Conservation (phyloP, 1,284 basidiomycete genomes). For the Cutaneotrichosporon cavernicola region DNA sequence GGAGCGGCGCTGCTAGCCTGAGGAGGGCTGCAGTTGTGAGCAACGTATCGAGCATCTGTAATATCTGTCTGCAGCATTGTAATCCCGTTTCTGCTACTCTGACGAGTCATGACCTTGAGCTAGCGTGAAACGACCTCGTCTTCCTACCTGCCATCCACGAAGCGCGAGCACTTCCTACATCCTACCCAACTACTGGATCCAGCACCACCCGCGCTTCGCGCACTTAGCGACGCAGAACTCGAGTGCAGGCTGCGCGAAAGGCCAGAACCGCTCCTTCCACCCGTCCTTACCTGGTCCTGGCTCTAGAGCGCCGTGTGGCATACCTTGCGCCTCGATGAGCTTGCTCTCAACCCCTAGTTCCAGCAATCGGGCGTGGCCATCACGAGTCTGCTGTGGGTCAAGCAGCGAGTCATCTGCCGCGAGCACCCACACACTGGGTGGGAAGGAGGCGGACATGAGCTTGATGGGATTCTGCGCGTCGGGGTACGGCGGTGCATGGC, state of each 20-base stretch:
- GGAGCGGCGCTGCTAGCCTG: not conserved
- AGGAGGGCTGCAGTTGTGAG: not conserved
- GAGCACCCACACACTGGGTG: constrained; percentile 3
- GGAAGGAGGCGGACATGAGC: not conserved
- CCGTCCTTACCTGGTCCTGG: constrained; percentile 6
- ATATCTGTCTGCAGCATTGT: not conserved
- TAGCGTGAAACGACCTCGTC: not conserved
- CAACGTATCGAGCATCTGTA: not conserved
- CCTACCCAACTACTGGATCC: not conserved
- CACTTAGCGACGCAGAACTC: constrained; percentile 5
- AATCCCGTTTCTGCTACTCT: not conserved
- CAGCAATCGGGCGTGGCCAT: not conserved
- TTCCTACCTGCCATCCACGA: not conserved
- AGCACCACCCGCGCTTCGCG: not conserved
- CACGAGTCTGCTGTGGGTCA: not conserved
- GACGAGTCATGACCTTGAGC: not conserved
- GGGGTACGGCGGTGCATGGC: not conserved
- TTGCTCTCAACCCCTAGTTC: constrained; percentile 4
- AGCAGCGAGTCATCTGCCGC: constrained; percentile 9
- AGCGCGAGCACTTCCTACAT: not conserved
- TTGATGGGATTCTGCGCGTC: not conserved
- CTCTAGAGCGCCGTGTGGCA: constrained; percentile 11
- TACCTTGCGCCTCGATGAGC: not conserved
- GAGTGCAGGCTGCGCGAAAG: not conserved
- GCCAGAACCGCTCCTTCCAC: constrained; percentile 7